Evolutionary conservation across 2,329 filamentous ascomycete species (phyloP).

Genomic region (Cadophora luteo-olivacea): DNA sequence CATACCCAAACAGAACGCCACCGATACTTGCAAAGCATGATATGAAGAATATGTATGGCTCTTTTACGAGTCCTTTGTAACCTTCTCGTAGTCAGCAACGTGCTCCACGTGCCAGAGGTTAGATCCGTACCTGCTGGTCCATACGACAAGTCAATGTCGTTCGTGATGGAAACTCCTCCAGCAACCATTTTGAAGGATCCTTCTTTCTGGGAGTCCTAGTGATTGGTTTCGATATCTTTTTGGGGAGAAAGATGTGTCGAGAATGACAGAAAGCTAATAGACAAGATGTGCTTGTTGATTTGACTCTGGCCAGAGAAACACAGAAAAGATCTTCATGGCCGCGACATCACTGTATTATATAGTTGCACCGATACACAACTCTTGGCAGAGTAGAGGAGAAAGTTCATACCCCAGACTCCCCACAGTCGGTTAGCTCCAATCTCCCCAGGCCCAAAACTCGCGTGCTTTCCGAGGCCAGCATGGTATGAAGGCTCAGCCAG

Average conservation of each 20-base stretch:
- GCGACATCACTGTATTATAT: conserved; percentile 21
- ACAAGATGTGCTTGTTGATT: not conserved
- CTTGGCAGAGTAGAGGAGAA: not conserved
- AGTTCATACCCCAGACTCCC: not conserved
- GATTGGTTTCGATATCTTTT: not conserved
- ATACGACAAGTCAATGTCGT: not conserved
- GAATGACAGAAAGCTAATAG: not conserved
- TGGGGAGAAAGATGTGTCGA: not conserved
- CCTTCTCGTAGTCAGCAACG: too few relatives aligned
- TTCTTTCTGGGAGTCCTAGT: not conserved
- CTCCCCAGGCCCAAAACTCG: not conserved
- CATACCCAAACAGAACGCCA: not conserved
- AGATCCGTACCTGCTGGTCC: not conserved
- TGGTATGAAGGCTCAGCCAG: too few relatives aligned
- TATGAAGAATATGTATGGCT: not conserved
- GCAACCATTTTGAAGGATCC: not conserved
- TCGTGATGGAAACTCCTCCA: not conserved
- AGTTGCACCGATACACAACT: not conserved
- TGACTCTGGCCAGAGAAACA: conserved; percentile 2
- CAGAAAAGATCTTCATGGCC: conserved; percentile 13
- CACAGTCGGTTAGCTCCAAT: not conserved
- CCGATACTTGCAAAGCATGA: not conserved
- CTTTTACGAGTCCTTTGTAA: not conserved
- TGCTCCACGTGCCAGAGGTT: not conserved
- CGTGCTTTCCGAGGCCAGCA: too few relatives aligned